Conservation (phyloP, 495 filamentous ascomycete genomes). For the Glutinoglossum americanum region DNA sequence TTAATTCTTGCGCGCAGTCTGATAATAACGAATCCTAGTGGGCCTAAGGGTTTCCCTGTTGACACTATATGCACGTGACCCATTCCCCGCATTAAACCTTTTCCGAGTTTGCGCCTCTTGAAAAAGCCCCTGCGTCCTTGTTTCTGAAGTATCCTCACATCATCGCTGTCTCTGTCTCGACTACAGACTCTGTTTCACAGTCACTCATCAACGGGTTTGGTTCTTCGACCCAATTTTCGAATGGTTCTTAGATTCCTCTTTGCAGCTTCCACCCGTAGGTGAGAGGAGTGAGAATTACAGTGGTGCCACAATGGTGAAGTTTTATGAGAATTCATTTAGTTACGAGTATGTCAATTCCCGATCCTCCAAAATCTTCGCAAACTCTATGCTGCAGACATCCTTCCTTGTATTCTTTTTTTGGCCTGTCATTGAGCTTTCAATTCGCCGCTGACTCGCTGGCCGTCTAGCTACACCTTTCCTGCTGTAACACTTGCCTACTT, state of each 20-base stretch:
- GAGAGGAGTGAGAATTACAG: background rate
- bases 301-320: conserved; percentile 42
- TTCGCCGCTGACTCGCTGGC: background rate
- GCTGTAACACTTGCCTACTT: conserved; percentile 94
- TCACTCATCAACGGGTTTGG: background rate
- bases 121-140: background rate
- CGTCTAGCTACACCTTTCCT: conserved; percentile 47
- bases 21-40: too few species aligned
- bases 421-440: background rate
- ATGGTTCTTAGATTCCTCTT: background rate
- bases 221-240: background rate
- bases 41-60: too few species aligned
- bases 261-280: background rate
- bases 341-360: conserved; percentile 30
- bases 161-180: background rate
- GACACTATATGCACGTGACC: too few species aligned
- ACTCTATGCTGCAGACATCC: background rate
- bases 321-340: conserved; percentile 69
- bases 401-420: background rate
- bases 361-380: background rate
- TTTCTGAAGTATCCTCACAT: background rate
- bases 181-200: background rate
- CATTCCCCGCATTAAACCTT: background rate
- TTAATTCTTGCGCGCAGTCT: too few species aligned
- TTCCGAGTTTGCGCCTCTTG: background rate